Percentiles rank a stretch among this genome's conserved stretches.
Evolutionary conservation across 495 filamentous ascomycete species (phyloP).

Genomic region (Letharia lupina): DNA sequence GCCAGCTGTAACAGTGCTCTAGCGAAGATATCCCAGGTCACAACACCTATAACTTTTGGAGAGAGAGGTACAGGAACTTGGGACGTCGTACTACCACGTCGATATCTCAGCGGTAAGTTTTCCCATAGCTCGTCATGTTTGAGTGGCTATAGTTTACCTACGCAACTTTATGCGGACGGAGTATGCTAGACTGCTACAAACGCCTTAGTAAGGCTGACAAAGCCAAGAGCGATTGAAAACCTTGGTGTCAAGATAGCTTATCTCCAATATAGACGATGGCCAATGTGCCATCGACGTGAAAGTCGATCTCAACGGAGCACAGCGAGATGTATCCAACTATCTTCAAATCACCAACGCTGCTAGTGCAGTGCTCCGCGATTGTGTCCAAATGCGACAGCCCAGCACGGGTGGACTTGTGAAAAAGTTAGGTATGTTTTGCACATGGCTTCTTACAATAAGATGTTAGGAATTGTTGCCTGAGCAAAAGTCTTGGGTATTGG

Average conservation of each 20-base stretch:
- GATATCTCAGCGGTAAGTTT: neutral
- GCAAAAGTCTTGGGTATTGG: neutral
- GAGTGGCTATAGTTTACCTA: neutral
- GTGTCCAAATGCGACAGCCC: neutral
- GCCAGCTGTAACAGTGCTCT: neutral
- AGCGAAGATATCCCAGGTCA: conserved; percentile 17
- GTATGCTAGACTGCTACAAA: neutral
- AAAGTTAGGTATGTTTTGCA: neutral
- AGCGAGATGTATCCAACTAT: conserved; percentile 1
- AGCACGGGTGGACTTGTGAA: neutral
- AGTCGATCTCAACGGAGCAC: neutral
- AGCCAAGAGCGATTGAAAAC: neutral
- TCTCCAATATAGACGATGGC: neutral
- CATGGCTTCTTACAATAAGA: neutral
- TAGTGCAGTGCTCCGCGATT: neutral
- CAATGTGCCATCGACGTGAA: neutral
- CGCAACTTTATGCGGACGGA: no score
- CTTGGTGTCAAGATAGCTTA: neutral
- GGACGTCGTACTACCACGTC: neutral
- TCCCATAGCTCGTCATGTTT: neutral
- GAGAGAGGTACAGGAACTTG: neutral
- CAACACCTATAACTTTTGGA: neutral
- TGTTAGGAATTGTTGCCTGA: neutral
- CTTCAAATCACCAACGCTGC: neutral
- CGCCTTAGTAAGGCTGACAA: neutral